phyloP scores from a whole-genome alignment of 768 basidiomycete genomes.

The Rhizopogon rudus region DNA sequence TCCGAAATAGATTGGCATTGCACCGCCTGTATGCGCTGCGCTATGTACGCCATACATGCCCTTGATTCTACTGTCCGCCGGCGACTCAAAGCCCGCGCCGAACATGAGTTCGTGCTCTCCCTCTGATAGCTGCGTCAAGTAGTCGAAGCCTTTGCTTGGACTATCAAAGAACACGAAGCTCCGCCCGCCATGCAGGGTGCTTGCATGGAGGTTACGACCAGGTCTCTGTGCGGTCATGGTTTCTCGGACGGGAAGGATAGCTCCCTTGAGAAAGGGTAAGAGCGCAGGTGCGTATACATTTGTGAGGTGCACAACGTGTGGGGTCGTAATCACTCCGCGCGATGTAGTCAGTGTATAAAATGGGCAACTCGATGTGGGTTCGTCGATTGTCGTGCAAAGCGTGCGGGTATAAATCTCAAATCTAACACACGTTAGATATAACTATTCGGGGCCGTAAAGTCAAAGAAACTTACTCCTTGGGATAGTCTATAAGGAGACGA shows the following conservation, averaged over 20 bases:
- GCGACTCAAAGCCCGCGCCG: constrained; percentile 49
- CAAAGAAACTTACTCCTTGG: constrained; percentile 27
- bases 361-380: constrained; percentile 14
- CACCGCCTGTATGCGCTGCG: constrained; percentile 40
- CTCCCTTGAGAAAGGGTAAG: constrained; percentile 34
- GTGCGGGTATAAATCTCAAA: constrained; percentile 42
- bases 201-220: constrained; percentile 28
- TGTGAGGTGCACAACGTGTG: constrained; percentile 48
- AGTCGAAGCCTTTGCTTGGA: constrained; percentile 46
- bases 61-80: constrained; percentile 10
- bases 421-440: constrained; percentile 6
- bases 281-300: constrained; percentile 48
- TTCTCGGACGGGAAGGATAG: constrained; percentile 35
- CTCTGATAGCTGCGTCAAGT: constrained; percentile 57
- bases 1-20: constrained; percentile 53
- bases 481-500: constrained; percentile 46
- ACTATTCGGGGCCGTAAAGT: constrained; percentile 10
- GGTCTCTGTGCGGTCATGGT: constrained; percentile 65
- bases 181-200: constrained; percentile 27
- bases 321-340: constrained; percentile 34
- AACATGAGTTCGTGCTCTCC: constrained; percentile 54
- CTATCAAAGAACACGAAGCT: constrained; percentile 57
- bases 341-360: constrained; percentile 38
- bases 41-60: constrained; percentile 29
- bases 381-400: constrained; percentile 32